These are phyloP conservation scores for Suhomyces emberorum DNA, from an alignment of 805 yeast genomes.

Conservation along the genomic window DNA sequence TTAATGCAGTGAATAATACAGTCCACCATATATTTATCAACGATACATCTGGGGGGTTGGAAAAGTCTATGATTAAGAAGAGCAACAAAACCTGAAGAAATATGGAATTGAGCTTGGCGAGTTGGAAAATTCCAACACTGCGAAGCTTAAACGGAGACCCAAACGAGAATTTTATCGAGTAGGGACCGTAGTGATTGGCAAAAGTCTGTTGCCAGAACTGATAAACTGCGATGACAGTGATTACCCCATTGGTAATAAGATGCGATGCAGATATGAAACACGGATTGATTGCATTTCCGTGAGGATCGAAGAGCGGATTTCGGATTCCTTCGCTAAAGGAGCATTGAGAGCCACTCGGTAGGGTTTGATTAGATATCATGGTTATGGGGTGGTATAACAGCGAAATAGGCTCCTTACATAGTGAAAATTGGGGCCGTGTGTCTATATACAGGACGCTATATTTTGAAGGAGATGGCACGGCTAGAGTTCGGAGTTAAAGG, in stretches of 20 bases:
- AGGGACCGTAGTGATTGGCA: constrained; percentile 18
- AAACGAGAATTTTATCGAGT: constrained; percentile 21
- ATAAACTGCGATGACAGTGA: constrained; percentile 3
- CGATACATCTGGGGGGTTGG: neutral
- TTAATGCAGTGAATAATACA: constrained; percentile 3
- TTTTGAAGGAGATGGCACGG: no score
- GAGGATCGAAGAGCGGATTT: constrained; percentile 15
- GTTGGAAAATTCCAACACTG: constrained; percentile 8
- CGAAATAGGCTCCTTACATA: no score
- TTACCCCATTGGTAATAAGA: neutral
- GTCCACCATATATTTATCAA: neutral
- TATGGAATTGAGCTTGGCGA: constrained; percentile 6
- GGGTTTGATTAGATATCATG: neutral
- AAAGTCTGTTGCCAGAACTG: constrained; percentile 6
- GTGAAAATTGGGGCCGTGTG: no score
- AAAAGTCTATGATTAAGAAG: constrained; percentile 2
- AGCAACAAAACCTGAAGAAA: constrained; percentile 5
- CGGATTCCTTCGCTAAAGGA: constrained; percentile 9
- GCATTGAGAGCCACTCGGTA: constrained; percentile 2
- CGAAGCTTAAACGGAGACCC: constrained; percentile 13
- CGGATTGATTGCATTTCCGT: constrained; percentile 17
- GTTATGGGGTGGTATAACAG: no score
- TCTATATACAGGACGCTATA: no score
- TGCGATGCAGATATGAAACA: constrained; percentile 11
- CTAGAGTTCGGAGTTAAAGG: no score